Conservation (phyloP, 257 asterid species). For the Nicotiana tomentosiformis region DNA sequence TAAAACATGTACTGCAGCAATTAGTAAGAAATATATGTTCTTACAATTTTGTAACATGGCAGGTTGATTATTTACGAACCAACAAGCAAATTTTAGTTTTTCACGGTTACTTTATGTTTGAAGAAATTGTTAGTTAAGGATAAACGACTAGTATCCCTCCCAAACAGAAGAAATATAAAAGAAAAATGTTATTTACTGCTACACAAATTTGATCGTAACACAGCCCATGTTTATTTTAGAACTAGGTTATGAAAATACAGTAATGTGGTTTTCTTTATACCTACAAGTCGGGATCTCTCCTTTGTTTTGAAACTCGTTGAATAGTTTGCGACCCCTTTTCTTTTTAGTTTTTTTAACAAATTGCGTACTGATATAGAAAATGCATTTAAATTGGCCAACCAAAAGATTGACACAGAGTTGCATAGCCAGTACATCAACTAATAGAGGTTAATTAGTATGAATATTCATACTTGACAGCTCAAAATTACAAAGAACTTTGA, state of each 20-base stretch:
- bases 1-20: neutral
- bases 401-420: neutral
- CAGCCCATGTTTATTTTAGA: no score
- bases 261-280: no score
- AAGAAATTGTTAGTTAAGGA: neutral
- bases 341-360: no score
- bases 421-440: neutral
- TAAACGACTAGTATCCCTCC: neutral
- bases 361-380: neutral
- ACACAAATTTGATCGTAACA: neutral
- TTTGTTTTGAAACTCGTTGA: neutral
- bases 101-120: neutral
- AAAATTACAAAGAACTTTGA: neutral
- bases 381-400: neutral
- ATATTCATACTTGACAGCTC: neutral
- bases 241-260: neutral
- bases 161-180: neutral
- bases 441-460: neutral
- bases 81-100: neutral
- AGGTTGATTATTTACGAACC: neutral
- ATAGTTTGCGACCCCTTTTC: neutral
- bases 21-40: neutral
- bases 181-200: neutral
- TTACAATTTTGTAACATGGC: neutral
- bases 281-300: neutral